These are phyloP conservation scores for Boletus vermiculosoides DNA, from an alignment of 768 basidiomycete species.

Conservation along the genomic window DNA sequence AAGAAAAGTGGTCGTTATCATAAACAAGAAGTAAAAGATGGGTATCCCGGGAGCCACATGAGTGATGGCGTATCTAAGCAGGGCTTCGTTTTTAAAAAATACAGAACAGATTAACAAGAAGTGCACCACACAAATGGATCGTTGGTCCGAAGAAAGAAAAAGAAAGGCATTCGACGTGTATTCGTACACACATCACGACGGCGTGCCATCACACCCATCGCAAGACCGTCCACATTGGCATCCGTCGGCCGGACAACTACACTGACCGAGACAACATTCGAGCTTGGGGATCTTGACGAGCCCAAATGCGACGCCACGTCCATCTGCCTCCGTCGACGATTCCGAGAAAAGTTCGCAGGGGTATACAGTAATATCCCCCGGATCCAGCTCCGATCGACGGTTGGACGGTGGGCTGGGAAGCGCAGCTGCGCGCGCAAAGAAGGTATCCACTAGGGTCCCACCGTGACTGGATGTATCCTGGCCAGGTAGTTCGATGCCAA, in stretches of 20 bases:
- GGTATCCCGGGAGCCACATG: too few relatives aligned
- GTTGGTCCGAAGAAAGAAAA: not conserved
- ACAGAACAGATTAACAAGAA: not conserved
- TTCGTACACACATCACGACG: not conserved
- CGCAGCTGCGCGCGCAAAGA: constrained; percentile 66
- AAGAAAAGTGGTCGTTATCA: not conserved
- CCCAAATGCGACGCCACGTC: constrained; percentile 44
- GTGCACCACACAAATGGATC: not conserved
- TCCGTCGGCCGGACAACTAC: constrained; percentile 51
- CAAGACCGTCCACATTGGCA: constrained; percentile 63
- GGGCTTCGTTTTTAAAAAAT: not conserved
- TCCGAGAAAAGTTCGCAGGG: constrained; percentile 38
- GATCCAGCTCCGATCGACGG: constrained; percentile 44
- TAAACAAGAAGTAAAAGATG: not conserved
- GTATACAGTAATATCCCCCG: constrained; percentile 50
- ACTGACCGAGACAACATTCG: constrained; percentile 63
- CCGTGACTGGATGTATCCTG: constrained; percentile 7
- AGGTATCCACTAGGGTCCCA: constrained; percentile 52
- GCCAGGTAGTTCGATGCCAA: constrained; percentile 45
- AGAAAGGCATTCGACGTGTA: not conserved
- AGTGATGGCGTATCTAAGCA: not conserved
- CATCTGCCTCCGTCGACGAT: constrained; percentile 36
- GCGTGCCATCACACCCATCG: constrained; percentile 41
- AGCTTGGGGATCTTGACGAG: constrained; percentile 60
- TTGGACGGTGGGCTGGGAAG: constrained; percentile 57